These are phyloP conservation scores for Fusarium beomiforme DNA, from an alignment of 2,329 filamentous ascomycete species.

Conservation along the genomic window DNA sequence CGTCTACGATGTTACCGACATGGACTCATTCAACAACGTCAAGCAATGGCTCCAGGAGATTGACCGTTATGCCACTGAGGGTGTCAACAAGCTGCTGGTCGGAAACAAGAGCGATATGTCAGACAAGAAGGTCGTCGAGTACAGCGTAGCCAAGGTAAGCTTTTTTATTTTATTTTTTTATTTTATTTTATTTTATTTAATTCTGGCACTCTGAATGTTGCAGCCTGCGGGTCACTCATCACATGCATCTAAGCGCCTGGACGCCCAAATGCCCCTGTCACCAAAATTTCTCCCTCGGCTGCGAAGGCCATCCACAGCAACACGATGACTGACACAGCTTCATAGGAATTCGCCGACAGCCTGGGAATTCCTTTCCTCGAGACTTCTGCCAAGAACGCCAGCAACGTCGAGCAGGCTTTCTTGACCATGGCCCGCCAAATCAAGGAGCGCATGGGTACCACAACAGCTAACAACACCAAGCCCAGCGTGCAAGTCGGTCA, in stretches of 20 bases:
- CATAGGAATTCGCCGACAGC: conserved; percentile 96
- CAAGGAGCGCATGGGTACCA: conserved; percentile 99
- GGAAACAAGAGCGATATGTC: conserved; percentile 99
- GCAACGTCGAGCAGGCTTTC: conserved; percentile 99
- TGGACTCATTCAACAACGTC: conserved; percentile 99
- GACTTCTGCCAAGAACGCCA: conserved; percentile 99
- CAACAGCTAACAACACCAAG: conserved; percentile 96
- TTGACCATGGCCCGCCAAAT: conserved; percentile 99
- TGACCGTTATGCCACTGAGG: conserved; percentile 98
- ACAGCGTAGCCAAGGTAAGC: conserved; percentile 96
- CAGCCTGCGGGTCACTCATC: conserved; percentile 14
- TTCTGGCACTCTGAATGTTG: neutral
- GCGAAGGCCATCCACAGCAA: neutral
- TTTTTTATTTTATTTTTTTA: too few relatives aligned
- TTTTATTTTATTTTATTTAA: too few relatives aligned
- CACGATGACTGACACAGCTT: conserved; percentile 34
- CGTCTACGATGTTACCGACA: conserved; percentile 99
- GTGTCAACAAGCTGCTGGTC: conserved; percentile 98
- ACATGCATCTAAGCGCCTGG: conserved; percentile 37
- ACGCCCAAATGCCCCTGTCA: conserved; percentile 9
- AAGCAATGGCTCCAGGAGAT: conserved; percentile 99
- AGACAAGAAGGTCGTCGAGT: conserved; percentile 99
- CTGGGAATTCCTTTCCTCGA: conserved; percentile 99
- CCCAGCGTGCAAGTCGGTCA: conserved; percentile 95
- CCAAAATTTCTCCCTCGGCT: conserved; percentile 14